Evolutionary conservation across 257 asterid genomes (phyloP).

Genomic region (Solanum etuberosum): DNA sequence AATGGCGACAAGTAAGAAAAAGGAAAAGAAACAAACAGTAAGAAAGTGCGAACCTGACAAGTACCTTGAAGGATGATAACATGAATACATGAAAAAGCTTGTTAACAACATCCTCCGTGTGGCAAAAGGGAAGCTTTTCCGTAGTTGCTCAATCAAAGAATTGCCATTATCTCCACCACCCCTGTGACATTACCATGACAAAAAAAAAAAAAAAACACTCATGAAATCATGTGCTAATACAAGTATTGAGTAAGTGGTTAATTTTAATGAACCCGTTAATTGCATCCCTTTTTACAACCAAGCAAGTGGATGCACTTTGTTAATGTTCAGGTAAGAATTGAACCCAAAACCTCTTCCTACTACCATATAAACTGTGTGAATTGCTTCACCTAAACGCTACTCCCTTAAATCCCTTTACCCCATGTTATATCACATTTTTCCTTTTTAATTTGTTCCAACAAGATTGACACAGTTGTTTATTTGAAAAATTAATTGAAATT

Average conservation of each 20-base stretch:
- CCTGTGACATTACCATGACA: slow-evolving; percentile 14
- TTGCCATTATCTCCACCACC: slow-evolving; percentile 11
- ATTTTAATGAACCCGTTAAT: not conserved
- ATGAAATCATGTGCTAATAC: not conserved
- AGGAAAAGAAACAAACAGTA: slow-evolving; percentile 1
- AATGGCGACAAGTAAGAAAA: not conserved
- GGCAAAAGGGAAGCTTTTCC: slow-evolving; percentile 15
- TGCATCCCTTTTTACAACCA: too few relatives aligned
- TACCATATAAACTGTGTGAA: too few relatives aligned
- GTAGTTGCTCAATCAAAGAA: slow-evolving; percentile 11
- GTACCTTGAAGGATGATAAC: slow-evolving; percentile 71
- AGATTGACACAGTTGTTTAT: too few relatives aligned
- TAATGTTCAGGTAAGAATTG: too few relatives aligned
- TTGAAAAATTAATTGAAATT: too few relatives aligned
- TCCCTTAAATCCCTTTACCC: too few relatives aligned
- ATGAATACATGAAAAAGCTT: slow-evolving; percentile 30
- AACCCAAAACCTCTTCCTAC: too few relatives aligned
- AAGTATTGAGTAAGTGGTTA: not conserved
- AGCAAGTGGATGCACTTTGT: too few relatives aligned
- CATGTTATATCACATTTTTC: too few relatives aligned
- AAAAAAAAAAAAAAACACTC: not conserved
- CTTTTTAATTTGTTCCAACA: too few relatives aligned
- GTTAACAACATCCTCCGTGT: slow-evolving; percentile 63
- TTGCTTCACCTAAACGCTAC: too few relatives aligned
- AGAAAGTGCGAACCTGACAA: slow-evolving; percentile 55